Evolutionary conservation across 2,329 filamentous ascomycete species (phyloP), one percentile per base, ranked within the genome.

Genomic region (Ilyonectria robusta): DNA sequence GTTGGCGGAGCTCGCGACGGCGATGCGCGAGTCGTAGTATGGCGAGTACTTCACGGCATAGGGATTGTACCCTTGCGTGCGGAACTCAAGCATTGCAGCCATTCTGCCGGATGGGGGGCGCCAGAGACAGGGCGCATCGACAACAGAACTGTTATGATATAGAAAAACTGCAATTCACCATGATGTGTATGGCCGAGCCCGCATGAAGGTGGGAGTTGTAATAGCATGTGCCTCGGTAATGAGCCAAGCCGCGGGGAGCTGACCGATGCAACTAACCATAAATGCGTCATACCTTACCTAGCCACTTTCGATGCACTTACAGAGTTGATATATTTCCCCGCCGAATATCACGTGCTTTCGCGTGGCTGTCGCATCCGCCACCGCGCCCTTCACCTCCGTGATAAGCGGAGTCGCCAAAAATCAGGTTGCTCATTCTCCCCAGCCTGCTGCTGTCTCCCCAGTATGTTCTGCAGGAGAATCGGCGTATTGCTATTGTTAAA

Each of bases 31-130:
- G 84, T 98, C 96, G 84, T 97, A 97, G 85, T 98, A 99, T 7
- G 96, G 96, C 62, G 95, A 98, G 86, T 98, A 99, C 83, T 98
- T 97, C 82, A 98, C 94, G 74, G 93, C 94, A 83, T 97, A 98
- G 76, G 95, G 95, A 81, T 98, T 97, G 87, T 90, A 98, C 77
- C 96, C 96, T 79, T 94, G 88, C 23, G 96, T 98, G 71, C 93
- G 92, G 84, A 93, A 98, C 83, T 98, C 94, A 75, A 98, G 91
- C 94, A 98, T 98, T 78, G 85, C 84, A 81, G 82, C 81, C 83
- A 84, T 84, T 62, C 66, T 73, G 69, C 68, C 66, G 50, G 56
- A 23, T 4, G 31, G 37, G 42, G 26, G 64, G 62, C 59, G 47
- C 67, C 50, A 46, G 44, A 48, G 61, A 63, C 60, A 46, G 59